Base-by-base conservation (phyloP, 371 early-diverging fungal species). In the Fennellomyces sp. region DNA sequence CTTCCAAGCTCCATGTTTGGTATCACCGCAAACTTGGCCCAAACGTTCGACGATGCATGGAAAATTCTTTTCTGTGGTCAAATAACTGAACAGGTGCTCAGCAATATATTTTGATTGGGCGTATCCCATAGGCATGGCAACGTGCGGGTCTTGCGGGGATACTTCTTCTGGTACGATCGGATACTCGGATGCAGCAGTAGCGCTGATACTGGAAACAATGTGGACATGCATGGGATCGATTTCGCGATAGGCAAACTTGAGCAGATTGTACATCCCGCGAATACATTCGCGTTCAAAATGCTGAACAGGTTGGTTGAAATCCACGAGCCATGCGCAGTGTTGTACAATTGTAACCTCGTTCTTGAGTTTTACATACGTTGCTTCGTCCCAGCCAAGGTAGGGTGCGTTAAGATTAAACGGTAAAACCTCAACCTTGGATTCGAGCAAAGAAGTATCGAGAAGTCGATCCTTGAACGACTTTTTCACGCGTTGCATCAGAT, bases 11-110 rank as follows among this genome's bases (percentile, higher is more conserved):
- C 76, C 82, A 21, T 69, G 54, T 1, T 41, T 38, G 10, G 70
- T 61, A 29, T 78, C 75, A 25, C 78, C 78, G 23, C 67, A 69
- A 8, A 78, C 66, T 62, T 79, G 82, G 3, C 78, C 78, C 26
- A 79, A 49, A 12, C 80, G 75, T 17, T 76, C 65, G 11, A 79
- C 57, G 17, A 67, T 60, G 11, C 68, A 63, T 4, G 76, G 75
- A 10, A 76, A 64, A 19, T 65, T 69, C 57, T 73, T 78, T 33
- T 75, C 42, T 0, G 36, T 45, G 17, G 68, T 60, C n/a, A 72
- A 58, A 38, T 68, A 70, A 12, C 66, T 23, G 3, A 72, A 58
- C 23, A 82, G 56, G 8, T 61, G 64, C 36, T 82, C 80, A 25
- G 66, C 65, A 39, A 82, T 63, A 47, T 70, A 75, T 35, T 82